Base-by-base conservation (phyloP, 2,329 filamentous ascomycete genomes). In the Ceratocystis eucalypticola region DNA sequence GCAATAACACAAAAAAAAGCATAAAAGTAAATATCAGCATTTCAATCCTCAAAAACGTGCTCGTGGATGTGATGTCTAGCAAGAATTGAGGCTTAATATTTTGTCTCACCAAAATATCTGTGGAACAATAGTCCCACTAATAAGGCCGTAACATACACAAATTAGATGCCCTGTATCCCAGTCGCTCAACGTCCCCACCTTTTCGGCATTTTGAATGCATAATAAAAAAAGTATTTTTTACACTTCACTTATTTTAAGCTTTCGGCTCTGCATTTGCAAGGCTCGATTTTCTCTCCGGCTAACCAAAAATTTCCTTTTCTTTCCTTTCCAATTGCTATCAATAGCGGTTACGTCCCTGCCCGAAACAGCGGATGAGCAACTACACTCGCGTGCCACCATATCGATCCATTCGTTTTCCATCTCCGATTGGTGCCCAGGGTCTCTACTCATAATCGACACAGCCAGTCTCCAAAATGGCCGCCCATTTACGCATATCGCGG, bases 401-500 rank as follows among this genome's bases (percentile, higher is more conserved):
- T 41, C 37, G 37, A 41, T 41, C 37, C 10, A 41, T 41, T 41
- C 10, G 37, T 41, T 41, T 41, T 3, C 3, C 37, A 15, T 41
- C 37, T 41, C 10, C 4, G 37, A 41, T 41, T 15, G 10, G 37
- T 41, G 12, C 3, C 37, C 12, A 15, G 37, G 37, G 12, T 41
- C 37, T 41, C 37, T 41, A 12, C 37, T 41, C 37, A 41, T 41
- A 41, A 41, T 41, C 37, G 37, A 41, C 37, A 41, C 10, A 41
- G 10, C 37, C 12, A 17, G 17, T 17, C 20, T 48, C 22, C 20
- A 4, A 53, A 25, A 67, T 67, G 66, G 28, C 62, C 7, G 61
- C 41, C 30, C 28, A 44, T 22, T 6, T 67, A 25, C 66, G 66
- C 22, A 20, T 64, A n/a, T 48, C 48, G 3, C 66, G 63, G 5